phyloP scores from a whole-genome alignment of 345 rosid species.

The Aquilaria malaccensis region DNA sequence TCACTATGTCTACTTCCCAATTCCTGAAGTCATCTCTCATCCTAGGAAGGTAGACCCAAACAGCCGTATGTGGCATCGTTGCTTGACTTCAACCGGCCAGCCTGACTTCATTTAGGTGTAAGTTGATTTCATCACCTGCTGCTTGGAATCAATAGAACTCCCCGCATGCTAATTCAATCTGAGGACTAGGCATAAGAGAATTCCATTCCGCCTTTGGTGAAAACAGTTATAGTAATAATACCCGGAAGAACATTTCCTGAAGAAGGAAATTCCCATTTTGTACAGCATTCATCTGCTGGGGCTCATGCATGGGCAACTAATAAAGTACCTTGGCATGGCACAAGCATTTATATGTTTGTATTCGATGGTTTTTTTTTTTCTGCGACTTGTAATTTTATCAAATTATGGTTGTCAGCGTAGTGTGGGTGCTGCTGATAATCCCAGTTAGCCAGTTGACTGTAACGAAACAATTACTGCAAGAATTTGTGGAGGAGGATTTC shows the following conservation, averaged over 20 bases:
- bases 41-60: conserved; percentile 87
- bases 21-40: conserved; percentile 87
- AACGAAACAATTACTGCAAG: no score
- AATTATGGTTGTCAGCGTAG: no score
- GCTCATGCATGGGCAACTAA: no score
- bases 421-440: no score
- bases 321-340: no score
- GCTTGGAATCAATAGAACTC: neutral
- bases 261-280: neutral
- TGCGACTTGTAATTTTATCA: no score
- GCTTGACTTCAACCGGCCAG: conserved; percentile 95
- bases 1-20: conserved; percentile 89
- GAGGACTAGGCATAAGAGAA: conserved; percentile 1
- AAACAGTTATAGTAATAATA: conserved; percentile 14
- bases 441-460: no score
- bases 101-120: conserved; percentile 67
- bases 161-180: neutral
- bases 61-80: conserved; percentile 99
- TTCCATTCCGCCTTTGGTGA: conserved; percentile 1
- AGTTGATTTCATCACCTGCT: neutral
- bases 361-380: no score
- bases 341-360: no score
- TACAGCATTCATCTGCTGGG: conserved; percentile 4
- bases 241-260: neutral
- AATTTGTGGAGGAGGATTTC: no score